Evolutionary conservation across 352 stramenopile genomes (phyloP).

Genomic region (Phytophthora foliorum): DNA sequence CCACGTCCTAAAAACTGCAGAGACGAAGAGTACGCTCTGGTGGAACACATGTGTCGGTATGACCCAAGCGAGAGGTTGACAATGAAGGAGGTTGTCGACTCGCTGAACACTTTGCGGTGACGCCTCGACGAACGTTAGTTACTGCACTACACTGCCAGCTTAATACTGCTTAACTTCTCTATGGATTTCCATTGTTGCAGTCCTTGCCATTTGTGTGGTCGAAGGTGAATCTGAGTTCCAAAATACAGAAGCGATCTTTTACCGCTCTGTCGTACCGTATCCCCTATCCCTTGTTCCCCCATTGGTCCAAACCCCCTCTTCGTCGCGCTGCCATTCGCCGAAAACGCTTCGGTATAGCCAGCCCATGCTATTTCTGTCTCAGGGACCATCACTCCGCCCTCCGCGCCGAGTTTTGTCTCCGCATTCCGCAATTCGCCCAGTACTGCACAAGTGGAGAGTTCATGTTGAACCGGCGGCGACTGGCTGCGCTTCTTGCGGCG

Average conservation of each 20-base stretch:
- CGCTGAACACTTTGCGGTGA: neutral
- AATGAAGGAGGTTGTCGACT: constrained; percentile 3
- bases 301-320: neutral
- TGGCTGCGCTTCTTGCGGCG: constrained; percentile 2
- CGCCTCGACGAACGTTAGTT: neutral
- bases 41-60: constrained; percentile 20
- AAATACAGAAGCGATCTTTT: neutral
- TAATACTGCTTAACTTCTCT: neutral
- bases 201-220: too few species aligned
- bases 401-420: neutral
- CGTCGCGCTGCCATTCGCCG: neutral
- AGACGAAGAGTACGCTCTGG: constrained; percentile 14
- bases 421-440: constrained; percentile 28
- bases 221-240: neutral
- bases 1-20: constrained; percentile 15
- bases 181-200: neutral
- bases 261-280: neutral
- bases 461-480: constrained; percentile 3
- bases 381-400: neutral
- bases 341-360: neutral
- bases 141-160: neutral
- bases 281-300: neutral
- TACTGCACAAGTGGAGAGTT: neutral
- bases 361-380: neutral
- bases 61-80: neutral